A percentile compares a stretch with the other conserved stretches of the same genome.
These are phyloP conservation scores for Venturia carpophila DNA, from an alignment of 2,329 filamentous ascomycete species.

Conservation along the genomic window DNA sequence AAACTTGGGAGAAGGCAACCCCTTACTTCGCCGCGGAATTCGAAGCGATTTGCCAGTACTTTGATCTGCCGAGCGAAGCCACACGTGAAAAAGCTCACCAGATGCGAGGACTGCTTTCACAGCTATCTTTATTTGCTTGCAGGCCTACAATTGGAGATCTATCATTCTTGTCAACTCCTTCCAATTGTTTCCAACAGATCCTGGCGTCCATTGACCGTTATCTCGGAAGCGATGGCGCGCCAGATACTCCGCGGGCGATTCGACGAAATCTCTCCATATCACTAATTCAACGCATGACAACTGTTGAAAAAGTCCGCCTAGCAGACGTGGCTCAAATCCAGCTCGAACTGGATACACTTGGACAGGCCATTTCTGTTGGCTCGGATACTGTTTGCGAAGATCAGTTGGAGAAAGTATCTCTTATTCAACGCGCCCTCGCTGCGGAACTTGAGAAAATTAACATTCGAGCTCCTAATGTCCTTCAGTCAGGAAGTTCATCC, in stretches of 20 bases:
- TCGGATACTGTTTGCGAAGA: constrained; percentile 29
- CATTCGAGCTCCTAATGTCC: constrained; percentile 3
- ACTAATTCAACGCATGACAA: constrained; percentile 1
- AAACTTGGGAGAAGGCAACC: constrained; percentile 15
- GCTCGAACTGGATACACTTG: constrained; percentile 33
- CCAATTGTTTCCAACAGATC: not conserved
- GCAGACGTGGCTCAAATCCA: constrained; percentile 35
- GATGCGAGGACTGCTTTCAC: not conserved
- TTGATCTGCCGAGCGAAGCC: constrained; percentile 25
- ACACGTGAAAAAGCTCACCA: not conserved
- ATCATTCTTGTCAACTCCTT: not conserved
- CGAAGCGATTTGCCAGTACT: constrained; percentile 40
- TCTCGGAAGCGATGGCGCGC: not conserved
- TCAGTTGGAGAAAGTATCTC: constrained; percentile 26
- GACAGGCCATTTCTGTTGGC: constrained; percentile 30
- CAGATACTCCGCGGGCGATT: constrained; percentile 5
- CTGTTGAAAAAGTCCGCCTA: constrained; percentile 32
- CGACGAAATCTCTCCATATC: not conserved
- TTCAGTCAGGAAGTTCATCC: constrained; percentile 11
- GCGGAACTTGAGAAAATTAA: constrained; percentile 19
- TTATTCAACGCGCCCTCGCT: constrained; percentile 24
- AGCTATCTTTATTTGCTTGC: not conserved
- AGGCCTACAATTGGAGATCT: not conserved
- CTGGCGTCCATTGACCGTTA: constrained; percentile 10
- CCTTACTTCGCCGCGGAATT: constrained; percentile 42